Percentiles rank a stretch among this genome's conserved stretches.
phyloP scores from a whole-genome alignment of 768 basidiomycete genomes.

The Boletus rubescentipes region DNA sequence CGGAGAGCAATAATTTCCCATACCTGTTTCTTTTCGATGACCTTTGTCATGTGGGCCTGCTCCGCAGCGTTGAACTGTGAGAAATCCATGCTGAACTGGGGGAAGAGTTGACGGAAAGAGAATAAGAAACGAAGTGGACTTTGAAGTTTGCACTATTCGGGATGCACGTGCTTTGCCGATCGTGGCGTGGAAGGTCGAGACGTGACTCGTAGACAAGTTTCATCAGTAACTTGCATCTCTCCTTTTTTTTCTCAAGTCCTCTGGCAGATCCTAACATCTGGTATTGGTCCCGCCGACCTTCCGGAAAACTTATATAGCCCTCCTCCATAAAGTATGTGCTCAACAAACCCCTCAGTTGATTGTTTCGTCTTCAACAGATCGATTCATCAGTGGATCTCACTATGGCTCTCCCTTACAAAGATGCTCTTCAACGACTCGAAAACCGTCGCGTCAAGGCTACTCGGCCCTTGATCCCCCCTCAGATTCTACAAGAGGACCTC shows the following conservation, averaged over 20 bases:
- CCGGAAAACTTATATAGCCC: slow-evolving; percentile 14
- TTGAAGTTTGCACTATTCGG: too few species aligned
- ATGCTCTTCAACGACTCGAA: slow-evolving; percentile 78
- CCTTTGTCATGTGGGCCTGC: slow-evolving; percentile 92
- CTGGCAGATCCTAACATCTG: slow-evolving; percentile 1
- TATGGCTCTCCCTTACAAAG: slow-evolving; percentile 75
- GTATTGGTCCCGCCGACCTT: slow-evolving; percentile 12
- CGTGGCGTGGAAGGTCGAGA: slow-evolving; percentile 6
- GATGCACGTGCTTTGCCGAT: slow-evolving; percentile 12
- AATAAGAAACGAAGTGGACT: neutral
- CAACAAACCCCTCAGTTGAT: neutral
- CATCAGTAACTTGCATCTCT: neutral
- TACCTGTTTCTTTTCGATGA: slow-evolving; percentile 98
- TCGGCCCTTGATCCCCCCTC: slow-evolving; percentile 89
- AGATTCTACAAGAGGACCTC: slow-evolving; percentile 93
- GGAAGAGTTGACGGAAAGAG: slow-evolving; percentile 1
- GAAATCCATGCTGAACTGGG: slow-evolving; percentile 70
- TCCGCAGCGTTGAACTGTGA: slow-evolving; percentile 86
- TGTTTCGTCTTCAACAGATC: slow-evolving; percentile 21
- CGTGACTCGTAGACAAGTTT: neutral
- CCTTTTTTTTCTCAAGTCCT: neutral
- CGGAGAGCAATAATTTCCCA: slow-evolving; percentile 12
- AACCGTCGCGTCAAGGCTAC: slow-evolving; percentile 86
- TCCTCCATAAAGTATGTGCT: slow-evolving; percentile 21
- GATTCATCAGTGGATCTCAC: slow-evolving; percentile 40